These are phyloP conservation scores for Vanrija humicola DNA, from an alignment of 1,284 basidiomycete genomes.

Conservation along the genomic window DNA sequence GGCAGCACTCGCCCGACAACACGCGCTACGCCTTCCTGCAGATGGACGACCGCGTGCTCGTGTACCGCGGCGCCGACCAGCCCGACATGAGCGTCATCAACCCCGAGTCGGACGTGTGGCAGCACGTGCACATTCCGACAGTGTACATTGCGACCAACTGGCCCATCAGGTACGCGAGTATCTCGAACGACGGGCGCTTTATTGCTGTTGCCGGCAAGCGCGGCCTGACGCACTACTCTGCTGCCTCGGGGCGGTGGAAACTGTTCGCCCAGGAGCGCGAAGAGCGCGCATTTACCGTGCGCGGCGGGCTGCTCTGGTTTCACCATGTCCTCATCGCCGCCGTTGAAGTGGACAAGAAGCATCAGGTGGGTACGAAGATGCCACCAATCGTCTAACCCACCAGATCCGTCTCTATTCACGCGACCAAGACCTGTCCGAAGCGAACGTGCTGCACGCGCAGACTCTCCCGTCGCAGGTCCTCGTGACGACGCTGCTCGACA, in stretches of 20 bases:
- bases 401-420: constrained; percentile 94
- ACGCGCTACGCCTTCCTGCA: constrained; percentile 84
- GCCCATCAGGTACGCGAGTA: constrained; percentile 89
- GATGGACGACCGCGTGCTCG: constrained; percentile 86
- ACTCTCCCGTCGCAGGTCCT: constrained; percentile 72
- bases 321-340: constrained; percentile 92
- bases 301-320: constrained; percentile 94
- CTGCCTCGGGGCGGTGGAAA: constrained; percentile 93
- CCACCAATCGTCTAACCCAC: background rate
- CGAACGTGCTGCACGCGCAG: constrained; percentile 79
- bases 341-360: constrained; percentile 70
- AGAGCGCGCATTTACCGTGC: constrained; percentile 81
- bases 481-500: constrained; percentile 87
- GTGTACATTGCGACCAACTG: constrained; percentile 85
- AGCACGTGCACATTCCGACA: constrained; percentile 82
- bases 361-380: too few relatives aligned
- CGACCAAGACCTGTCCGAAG: constrained; percentile 81
- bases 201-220: constrained; percentile 89
- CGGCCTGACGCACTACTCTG: constrained; percentile 90
- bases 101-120: constrained; percentile 98
- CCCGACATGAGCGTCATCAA: constrained; percentile 98
- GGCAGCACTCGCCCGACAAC: constrained; percentile 73
- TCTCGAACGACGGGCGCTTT: constrained; percentile 85
- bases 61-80: constrained; percentile 96
- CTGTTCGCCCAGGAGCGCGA: constrained; percentile 77